A percentile compares a stretch with the other conserved stretches of the same genome.
phyloP scores from a whole-genome alignment of 139 green algal species.

The Chlorella sorokiniana region DNA sequence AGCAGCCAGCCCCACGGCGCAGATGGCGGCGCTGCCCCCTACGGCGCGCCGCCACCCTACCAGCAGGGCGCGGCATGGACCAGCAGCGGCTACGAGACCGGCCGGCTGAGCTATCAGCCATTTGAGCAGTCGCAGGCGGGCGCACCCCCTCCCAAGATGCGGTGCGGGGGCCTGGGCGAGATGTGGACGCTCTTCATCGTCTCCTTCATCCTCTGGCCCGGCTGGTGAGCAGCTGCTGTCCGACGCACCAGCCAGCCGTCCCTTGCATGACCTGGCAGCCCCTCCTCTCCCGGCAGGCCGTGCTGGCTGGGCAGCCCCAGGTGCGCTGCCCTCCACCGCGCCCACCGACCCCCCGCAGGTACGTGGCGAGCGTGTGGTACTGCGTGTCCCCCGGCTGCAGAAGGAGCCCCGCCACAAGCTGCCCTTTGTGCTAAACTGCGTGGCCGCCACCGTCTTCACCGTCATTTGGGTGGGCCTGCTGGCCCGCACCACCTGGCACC shows the following conservation, averaged over 20 bases:
- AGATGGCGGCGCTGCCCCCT: background rate
- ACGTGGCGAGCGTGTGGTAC: constrained; percentile 1
- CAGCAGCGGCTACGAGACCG: background rate
- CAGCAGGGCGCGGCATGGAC: background rate
- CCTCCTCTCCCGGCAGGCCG: too few species aligned
- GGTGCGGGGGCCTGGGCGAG: constrained; percentile 2
- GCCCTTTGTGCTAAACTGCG: background rate
- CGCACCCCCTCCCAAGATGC: background rate
- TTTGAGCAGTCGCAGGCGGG: constrained; percentile 7
- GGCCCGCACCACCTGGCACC: background rate
- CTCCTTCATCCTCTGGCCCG: background rate
- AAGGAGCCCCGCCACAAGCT: background rate
- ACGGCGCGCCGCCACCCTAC: background rate
- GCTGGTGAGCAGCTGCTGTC: background rate
- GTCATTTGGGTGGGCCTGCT: background rate
- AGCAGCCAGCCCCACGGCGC: background rate
- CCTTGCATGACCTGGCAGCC: background rate
- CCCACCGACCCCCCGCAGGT: background rate
- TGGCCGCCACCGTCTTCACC: background rate
- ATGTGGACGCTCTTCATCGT: constrained; percentile 5
- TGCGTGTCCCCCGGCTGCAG: background rate
- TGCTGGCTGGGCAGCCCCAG: background rate
- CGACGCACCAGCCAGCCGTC: too few species aligned
- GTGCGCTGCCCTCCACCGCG: too few species aligned
- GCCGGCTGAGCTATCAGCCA: background rate